Evolutionary conservation across 257 asterid genomes (phyloP), one percentile per base, ranked within the genome.

Genomic region (Leonotis leonurus): DNA sequence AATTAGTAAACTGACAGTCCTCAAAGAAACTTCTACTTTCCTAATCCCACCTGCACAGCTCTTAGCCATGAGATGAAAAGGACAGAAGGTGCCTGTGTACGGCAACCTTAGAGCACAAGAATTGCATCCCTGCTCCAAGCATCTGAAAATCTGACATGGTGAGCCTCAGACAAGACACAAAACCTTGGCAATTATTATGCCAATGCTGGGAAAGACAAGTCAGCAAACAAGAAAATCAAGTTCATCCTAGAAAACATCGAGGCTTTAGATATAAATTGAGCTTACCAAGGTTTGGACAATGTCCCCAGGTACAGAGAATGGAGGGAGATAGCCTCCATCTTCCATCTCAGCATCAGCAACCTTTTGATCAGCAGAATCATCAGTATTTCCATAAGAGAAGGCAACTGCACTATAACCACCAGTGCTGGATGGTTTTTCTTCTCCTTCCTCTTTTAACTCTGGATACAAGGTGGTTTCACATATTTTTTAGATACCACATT

Each of bases 21-120:
- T 78, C 78, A 77, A 83, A 62, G 80, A 73, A 81, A 68, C 35
- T 78, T 64, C 76, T 71, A 81, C 61, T 78, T 74, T 82, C 85
- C 97, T 83, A 86, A 92, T 80, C 99, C 99, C 97, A 89, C 99
- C 97, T 89, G 89, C 81, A 78, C 81, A 54, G 88, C 84, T 82
- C 78, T 81, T 67, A 73, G 70, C 75, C 89, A 82, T 82, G 91
- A 77, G 88, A 85, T 86, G 83, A 86, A 88, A 87, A 77, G 87
- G 89, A 79, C 78, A 83, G 85, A 85, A 88, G 88, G 89, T 83
- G 85, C 85, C 95, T 67, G 80, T 75, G 94, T 71, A 80, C 77
- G 91, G 95, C 83, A 84, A 90, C 89, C 87, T 80, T 67, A 67
- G 72, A 80, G 85, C 82, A 82, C 81, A 84, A 77, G 82, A 74